Conservation (phyloP, 805 yeast species). For the Starmerella davenportii region DNA sequence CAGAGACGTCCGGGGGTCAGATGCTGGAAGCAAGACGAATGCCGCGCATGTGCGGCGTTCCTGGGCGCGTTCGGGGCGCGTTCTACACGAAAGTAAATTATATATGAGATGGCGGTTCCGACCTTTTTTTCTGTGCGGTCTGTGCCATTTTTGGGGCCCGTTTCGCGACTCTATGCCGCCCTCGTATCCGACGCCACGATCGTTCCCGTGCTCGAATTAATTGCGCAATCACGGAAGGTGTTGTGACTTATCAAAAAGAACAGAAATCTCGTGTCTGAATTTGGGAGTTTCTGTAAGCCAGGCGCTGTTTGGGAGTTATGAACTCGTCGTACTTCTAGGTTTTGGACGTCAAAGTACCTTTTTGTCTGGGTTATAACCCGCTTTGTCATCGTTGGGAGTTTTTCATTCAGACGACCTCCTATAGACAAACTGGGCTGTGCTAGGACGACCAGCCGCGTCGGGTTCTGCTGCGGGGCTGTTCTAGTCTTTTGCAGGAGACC, state of each 20-base stretch:
- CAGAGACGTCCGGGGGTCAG: no score
- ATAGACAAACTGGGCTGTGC: slow-evolving; percentile 20
- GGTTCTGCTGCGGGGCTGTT: slow-evolving; percentile 7
- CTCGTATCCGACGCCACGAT: neutral
- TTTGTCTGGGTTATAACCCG: neutral
- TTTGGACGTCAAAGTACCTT: neutral
- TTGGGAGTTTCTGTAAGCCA: neutral
- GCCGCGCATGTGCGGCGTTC: no score
- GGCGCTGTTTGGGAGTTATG: neutral
- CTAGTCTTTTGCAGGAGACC: slow-evolving; percentile 4
- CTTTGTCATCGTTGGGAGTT: neutral
- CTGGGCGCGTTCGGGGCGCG: no score
- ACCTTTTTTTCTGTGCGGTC: no score
- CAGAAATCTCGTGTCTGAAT: neutral
- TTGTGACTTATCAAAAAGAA: neutral
- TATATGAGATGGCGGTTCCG: no score
- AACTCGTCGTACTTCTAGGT: neutral
- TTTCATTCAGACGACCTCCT: slow-evolving; percentile 4
- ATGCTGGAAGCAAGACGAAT: no score
- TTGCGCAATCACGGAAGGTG: neutral
- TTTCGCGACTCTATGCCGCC: no score
- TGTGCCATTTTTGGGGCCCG: no score
- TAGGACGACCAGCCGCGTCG: neutral
- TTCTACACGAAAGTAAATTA: no score
- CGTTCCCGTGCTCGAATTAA: neutral